Evolutionary conservation across 1,139 yeast genomes (phyloP).

Genomic region (Kodamaea anthophila): DNA sequence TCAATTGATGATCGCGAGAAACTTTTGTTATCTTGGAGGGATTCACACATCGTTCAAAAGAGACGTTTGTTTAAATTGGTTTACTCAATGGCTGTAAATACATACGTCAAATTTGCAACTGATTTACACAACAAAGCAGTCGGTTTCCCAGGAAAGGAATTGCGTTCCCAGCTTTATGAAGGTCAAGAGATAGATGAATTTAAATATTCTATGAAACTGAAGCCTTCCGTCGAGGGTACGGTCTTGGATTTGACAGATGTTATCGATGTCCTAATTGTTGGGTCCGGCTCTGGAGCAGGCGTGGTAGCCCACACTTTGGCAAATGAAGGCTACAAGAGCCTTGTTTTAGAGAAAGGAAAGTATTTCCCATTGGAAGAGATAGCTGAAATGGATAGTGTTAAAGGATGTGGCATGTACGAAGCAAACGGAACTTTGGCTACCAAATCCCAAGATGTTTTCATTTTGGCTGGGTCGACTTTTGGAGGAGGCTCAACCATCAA

Average conservation of each 20-base stretch:
- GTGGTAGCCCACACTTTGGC: slow-evolving; percentile 49
- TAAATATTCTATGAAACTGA: slow-evolving; percentile 26
- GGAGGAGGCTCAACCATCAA: slow-evolving; percentile 61
- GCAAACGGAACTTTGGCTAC: slow-evolving; percentile 30
- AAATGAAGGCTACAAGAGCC: slow-evolving; percentile 37
- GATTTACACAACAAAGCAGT: slow-evolving; percentile 31
- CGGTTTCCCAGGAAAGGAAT: slow-evolving; percentile 31
- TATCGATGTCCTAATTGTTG: slow-evolving; percentile 43
- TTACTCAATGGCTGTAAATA: slow-evolving; percentile 18
- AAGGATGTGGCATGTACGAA: slow-evolving; percentile 40
- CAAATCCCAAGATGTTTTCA: slow-evolving; percentile 29
- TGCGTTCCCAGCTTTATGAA: slow-evolving; percentile 11
- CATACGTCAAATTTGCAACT: slow-evolving; percentile 22
- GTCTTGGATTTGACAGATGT: slow-evolving; percentile 33
- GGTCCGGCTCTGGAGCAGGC: slow-evolving; percentile 57
- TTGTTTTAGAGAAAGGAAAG: slow-evolving; percentile 51
- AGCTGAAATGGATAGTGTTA: slow-evolving; percentile 28
- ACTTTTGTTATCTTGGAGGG: slow-evolving; percentile 32
- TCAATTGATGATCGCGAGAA: slow-evolving; percentile 22
- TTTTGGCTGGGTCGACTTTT: slow-evolving; percentile 51
- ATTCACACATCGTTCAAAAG: slow-evolving; percentile 26
- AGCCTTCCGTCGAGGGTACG: slow-evolving; percentile 25
- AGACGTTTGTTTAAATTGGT: slow-evolving; percentile 27
- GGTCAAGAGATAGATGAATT: slow-evolving; percentile 22
- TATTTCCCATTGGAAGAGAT: slow-evolving; percentile 36